Conservation (phyloP, 495 filamentous ascomycete genomes). For the Podospora pseudopauciseta region DNA sequence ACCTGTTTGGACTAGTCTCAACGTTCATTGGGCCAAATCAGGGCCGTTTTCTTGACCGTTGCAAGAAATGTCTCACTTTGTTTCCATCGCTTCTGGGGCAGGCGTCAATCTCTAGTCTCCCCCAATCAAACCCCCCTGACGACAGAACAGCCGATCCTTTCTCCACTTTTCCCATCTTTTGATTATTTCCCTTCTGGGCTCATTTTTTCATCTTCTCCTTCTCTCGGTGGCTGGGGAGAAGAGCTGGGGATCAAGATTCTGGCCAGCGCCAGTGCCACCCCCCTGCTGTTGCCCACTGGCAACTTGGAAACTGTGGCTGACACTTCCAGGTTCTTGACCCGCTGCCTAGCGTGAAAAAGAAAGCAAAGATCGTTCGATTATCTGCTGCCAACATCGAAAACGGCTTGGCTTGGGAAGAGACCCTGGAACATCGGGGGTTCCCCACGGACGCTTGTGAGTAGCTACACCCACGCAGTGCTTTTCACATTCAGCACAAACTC, state of each 20-base stretch:
- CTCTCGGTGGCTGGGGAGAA: neutral
- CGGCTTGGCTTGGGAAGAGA: conserved; percentile 8
- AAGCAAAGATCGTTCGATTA: conserved; percentile 22
- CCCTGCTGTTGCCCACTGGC: neutral
- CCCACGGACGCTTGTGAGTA: neutral
- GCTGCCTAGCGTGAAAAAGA: conserved; percentile 22
- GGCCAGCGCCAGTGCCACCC: neutral
- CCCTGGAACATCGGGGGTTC: neutral
- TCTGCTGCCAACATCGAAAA: conserved; percentile 10
- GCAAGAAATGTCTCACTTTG: conserved; percentile 25
- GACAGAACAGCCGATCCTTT: neutral
- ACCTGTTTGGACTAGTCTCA: neutral
- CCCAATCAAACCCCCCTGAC: neutral
- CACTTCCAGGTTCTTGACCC: conserved; percentile 2
- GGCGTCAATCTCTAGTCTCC: neutral
- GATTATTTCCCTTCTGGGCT: neutral
- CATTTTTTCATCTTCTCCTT: neutral
- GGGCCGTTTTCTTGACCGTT: conserved; percentile 21
- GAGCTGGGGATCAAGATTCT: conserved; percentile 1
- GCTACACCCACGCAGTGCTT: neutral
- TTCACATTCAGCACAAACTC: neutral
- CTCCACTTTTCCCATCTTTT: neutral
- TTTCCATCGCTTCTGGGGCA: neutral
- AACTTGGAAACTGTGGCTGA: conserved; percentile 6
- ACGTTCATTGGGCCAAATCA: conserved; percentile 11